Evolutionary conservation across 768 basidiomycete species (phyloP).

Genomic region (Gelatoporia subvermispora): DNA sequence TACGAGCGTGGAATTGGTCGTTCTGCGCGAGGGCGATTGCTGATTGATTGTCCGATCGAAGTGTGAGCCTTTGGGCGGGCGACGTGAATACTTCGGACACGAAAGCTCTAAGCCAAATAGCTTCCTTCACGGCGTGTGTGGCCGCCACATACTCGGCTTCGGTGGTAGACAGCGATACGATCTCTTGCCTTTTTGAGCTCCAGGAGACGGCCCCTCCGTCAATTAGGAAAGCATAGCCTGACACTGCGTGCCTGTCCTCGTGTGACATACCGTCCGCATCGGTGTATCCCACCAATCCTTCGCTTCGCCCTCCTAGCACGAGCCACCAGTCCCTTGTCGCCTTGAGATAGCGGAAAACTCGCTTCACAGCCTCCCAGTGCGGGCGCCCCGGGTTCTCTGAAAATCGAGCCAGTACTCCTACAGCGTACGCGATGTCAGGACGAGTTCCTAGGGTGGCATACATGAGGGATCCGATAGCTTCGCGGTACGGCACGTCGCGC

Average conservation of each 20-base stretch:
- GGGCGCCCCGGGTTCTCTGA: conserved; percentile 11
- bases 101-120: conserved; percentile 27
- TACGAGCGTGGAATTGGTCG: conserved; percentile 23
- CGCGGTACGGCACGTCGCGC: conserved; percentile 11
- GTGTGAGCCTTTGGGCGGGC: not conserved
- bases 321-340: too few species aligned
- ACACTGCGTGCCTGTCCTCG: conserved; percentile 16
- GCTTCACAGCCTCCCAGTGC: conserved; percentile 24
- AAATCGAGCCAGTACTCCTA: conserved; percentile 19
- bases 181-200: conserved; percentile 33
- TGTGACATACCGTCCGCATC: too few species aligned
- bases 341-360: conserved; percentile 25
- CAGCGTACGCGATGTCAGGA: too few species aligned
- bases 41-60: not conserved
- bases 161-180: conserved; percentile 31
- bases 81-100: conserved; percentile 1
- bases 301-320: too few species aligned
- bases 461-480: conserved; percentile 17
- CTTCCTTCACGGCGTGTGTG: conserved; percentile 29
- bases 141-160: conserved; percentile 35
- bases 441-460: conserved; percentile 20
- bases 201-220: conserved; percentile 35
- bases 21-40: conserved; percentile 10
- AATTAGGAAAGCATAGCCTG: conserved; percentile 27
- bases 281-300: too few species aligned